A percentile compares a stretch with the other conserved stretches of the same genome.
These are phyloP conservation scores for Dactylellina leptospora DNA, from an alignment of 2,329 filamentous ascomycete genomes.

Conservation along the genomic window DNA sequence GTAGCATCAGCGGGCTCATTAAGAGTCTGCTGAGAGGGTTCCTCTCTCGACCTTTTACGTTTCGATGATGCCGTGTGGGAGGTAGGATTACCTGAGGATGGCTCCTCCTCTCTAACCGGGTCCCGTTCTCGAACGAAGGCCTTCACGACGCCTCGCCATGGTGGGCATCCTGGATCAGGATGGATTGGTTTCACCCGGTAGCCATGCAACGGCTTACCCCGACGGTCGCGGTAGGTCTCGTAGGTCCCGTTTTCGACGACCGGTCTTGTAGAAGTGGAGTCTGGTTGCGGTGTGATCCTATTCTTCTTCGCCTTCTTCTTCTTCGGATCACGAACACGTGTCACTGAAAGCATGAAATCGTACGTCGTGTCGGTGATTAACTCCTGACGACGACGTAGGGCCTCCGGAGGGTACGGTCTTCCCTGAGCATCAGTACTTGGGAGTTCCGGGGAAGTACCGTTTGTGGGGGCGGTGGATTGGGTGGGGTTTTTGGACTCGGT, in stretches of 20 bases:
- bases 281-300: neutral
- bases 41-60: neutral
- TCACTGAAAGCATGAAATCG: slow-evolving; percentile 22
- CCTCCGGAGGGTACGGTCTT: slow-evolving; percentile 9
- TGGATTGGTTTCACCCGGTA: slow-evolving; percentile 30
- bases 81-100: neutral
- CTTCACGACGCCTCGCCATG: slow-evolving; percentile 15
- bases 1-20: neutral
- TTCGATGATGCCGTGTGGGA: no score
- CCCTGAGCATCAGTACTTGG: neutral
- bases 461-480: slow-evolving; percentile 3
- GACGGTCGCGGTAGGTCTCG: neutral
- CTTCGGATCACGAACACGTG: slow-evolving; percentile 10
- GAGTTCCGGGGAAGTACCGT: neutral
- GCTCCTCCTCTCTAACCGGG: slow-evolving; percentile 1
- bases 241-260: slow-evolving; percentile 3
- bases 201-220: slow-evolving; percentile 14
- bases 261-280: neutral
- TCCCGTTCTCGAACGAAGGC: slow-evolving; percentile 8
- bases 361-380: slow-evolving; percentile 1
- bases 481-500: slow-evolving; percentile 10
- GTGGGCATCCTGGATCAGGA: neutral
- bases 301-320: no score
- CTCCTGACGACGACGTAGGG: neutral
- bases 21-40: neutral